Percentiles rank a stretch among this genome's conserved stretches.
These are phyloP conservation scores for Colletotrichum chrysophilum DNA, from an alignment of 2,329 filamentous ascomycete genomes.

Conservation along the genomic window DNA sequence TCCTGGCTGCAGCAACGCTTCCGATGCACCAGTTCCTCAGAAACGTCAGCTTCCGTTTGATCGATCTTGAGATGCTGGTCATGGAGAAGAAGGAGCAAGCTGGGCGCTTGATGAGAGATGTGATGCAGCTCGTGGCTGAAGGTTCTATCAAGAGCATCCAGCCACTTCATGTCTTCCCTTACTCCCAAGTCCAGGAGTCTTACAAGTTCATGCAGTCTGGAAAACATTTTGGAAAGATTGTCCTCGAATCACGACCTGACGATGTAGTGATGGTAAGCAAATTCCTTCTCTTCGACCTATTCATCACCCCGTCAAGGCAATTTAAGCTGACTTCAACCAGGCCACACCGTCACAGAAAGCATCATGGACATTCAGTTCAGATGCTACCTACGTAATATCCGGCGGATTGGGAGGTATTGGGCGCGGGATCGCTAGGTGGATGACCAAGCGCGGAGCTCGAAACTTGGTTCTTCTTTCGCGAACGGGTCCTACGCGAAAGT, in stretches of 20 bases:
- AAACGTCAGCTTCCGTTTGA: constrained; percentile 36
- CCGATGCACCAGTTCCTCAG: constrained; percentile 45
- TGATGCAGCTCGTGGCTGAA: background rate
- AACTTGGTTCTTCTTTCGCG: constrained; percentile 33
- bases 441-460: constrained; percentile 28
- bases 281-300: background rate
- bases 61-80: constrained; percentile 32
- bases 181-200: constrained; percentile 34
- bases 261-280: background rate
- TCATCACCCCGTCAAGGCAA: background rate
- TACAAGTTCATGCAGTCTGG: constrained; percentile 45
- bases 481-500: constrained; percentile 24
- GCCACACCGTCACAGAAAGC: background rate
- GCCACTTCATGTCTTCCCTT: constrained; percentile 23
- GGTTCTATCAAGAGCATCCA: background rate
- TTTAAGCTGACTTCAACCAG: background rate
- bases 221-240: constrained; percentile 46
- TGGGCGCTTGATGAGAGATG: constrained; percentile 13
- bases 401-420: constrained; percentile 34
- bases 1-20: constrained; percentile 44
- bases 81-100: constrained; percentile 17
- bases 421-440: constrained; percentile 26
- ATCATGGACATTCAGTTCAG: constrained; percentile 1
- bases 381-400: constrained; percentile 32
- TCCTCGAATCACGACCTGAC: constrained; percentile 21